Conservation (phyloP, 139 green algal genomes). For the Coccomyxa sp. region DNA sequence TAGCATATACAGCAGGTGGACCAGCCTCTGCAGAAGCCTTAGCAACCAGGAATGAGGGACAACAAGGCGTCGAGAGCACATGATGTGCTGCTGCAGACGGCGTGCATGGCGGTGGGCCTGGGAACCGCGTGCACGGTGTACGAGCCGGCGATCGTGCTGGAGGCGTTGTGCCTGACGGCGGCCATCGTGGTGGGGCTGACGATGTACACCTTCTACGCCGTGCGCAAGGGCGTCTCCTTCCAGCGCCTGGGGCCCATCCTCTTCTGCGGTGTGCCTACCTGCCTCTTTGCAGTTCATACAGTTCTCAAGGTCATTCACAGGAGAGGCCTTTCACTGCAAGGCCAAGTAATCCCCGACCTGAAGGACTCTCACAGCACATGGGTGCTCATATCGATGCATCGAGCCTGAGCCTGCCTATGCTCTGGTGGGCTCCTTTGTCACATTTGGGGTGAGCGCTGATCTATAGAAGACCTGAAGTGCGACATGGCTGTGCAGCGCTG, state of each 20-base stretch:
- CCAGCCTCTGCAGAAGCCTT: too few relatives aligned
- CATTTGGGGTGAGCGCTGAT: too few relatives aligned
- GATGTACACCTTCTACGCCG: slow-evolving; percentile 64
- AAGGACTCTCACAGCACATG: not conserved
- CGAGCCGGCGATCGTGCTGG: slow-evolving; percentile 47
- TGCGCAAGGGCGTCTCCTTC: slow-evolving; percentile 28
- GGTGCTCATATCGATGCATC: not conserved
- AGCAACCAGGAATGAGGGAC: too few relatives aligned
- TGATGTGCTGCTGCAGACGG: too few relatives aligned
- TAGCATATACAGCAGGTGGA: too few relatives aligned
- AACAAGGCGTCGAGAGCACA: too few relatives aligned
- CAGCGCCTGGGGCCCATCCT: slow-evolving; percentile 57
- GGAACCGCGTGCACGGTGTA: slow-evolving; percentile 45
- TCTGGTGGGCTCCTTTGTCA: not conserved
- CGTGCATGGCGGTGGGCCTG: slow-evolving; percentile 26
- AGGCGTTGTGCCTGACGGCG: slow-evolving; percentile 52
- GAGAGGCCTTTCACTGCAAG: not conserved
- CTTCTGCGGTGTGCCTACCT: slow-evolving; percentile 25
- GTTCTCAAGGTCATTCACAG: not conserved
- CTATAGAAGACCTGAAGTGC: too few relatives aligned
- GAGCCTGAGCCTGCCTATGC: not conserved
- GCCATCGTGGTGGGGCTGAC: slow-evolving; percentile 45
- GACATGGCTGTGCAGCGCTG: slow-evolving; percentile 8
- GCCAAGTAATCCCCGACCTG: not conserved
- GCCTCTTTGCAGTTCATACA: not conserved